Conservation (phyloP, 306 rosid genomes). For the Castanospermum australe region DNA sequence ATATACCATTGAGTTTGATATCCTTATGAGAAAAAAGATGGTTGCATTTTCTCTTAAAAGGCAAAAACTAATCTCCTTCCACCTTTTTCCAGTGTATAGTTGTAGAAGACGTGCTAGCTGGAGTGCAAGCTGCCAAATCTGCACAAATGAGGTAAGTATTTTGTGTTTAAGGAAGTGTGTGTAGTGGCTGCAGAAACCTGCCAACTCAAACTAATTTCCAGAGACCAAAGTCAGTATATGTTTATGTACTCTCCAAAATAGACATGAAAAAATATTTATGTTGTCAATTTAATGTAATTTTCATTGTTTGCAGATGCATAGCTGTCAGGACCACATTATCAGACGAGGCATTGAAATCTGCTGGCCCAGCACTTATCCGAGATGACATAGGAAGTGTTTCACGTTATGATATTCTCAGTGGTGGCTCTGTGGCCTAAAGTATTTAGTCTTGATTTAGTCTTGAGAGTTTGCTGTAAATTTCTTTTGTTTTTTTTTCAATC, state of each 20-base stretch:
- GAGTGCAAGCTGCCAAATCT: conserved; percentile 95
- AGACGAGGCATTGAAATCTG: conserved; percentile 63
- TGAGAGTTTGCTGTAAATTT: conserved; percentile 59
- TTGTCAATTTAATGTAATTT: conserved; percentile 16
- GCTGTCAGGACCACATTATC: conserved; percentile 91
- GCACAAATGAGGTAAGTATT: conserved; percentile 83
- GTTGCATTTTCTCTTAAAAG: conserved; percentile 10
- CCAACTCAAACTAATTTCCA: conserved; percentile 4
- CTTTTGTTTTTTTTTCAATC: conserved; percentile 52
- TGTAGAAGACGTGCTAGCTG: conserved; percentile 94
- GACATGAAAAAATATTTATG: background rate
- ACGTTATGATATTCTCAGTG: conserved; percentile 80
- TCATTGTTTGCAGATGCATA: conserved; percentile 66
- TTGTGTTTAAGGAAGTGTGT: background rate
- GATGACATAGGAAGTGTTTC: conserved; percentile 84
- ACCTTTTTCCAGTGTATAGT: conserved; percentile 72
- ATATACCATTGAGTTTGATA: background rate
- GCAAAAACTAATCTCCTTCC: conserved; percentile 4
- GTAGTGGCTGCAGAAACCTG: conserved; percentile 4
- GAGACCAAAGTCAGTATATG: background rate
- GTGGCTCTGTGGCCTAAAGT: conserved; percentile 84
- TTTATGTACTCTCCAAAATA: background rate
- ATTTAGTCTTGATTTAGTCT: too few species aligned
- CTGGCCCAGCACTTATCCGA: conserved; percentile 76
- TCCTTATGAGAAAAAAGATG: conserved; percentile 4